phyloP scores from a whole-genome alignment of 2,329 filamentous ascomycete species.

The Fusarium sp. region DNA sequence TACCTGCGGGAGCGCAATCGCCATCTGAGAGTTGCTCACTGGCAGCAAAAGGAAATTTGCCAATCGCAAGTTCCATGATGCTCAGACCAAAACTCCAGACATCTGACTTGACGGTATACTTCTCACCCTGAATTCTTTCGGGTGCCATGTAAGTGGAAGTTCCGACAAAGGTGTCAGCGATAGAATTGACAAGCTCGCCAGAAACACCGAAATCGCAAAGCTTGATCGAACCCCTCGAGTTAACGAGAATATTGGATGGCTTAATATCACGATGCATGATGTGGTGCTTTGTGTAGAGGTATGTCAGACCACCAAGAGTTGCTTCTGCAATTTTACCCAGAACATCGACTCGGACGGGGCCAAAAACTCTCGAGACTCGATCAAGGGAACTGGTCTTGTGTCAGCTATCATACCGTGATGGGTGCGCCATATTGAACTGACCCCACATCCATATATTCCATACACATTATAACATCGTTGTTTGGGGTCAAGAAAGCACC shows the following conservation, averaged over 20 bases:
- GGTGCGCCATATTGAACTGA: slow-evolving; percentile 57
- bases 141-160: slow-evolving; percentile 99
- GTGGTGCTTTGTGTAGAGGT: slow-evolving; percentile 92
- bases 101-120: slow-evolving; percentile 97
- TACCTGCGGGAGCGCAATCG: slow-evolving; percentile 88
- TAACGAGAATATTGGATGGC: slow-evolving; percentile 95
- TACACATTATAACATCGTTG: slow-evolving; percentile 98
- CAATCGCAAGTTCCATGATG: slow-evolving; percentile 97
- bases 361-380: slow-evolving; percentile 91
- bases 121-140: slow-evolving; percentile 94
- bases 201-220: slow-evolving; percentile 99
- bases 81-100: slow-evolving; percentile 97
- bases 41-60: slow-evolving; percentile 91
- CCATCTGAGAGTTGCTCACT: slow-evolving; percentile 75
- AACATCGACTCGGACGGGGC: slow-evolving; percentile 93
- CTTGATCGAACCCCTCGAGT: slow-evolving; percentile 94
- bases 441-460: slow-evolving; percentile 99
- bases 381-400: slow-evolving; percentile 76
- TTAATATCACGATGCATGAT: slow-evolving; percentile 99
- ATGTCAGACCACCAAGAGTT: slow-evolving; percentile 89
- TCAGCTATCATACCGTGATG: slow-evolving; percentile 2
- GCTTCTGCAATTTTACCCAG: slow-evolving; percentile 97
- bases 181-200: slow-evolving; percentile 95
- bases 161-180: slow-evolving; percentile 97
- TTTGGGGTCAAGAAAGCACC: slow-evolving; percentile 96